Base-by-base conservation (phyloP, 495 filamentous ascomycete genomes). In the Talaromyces stipitatus region DNA sequence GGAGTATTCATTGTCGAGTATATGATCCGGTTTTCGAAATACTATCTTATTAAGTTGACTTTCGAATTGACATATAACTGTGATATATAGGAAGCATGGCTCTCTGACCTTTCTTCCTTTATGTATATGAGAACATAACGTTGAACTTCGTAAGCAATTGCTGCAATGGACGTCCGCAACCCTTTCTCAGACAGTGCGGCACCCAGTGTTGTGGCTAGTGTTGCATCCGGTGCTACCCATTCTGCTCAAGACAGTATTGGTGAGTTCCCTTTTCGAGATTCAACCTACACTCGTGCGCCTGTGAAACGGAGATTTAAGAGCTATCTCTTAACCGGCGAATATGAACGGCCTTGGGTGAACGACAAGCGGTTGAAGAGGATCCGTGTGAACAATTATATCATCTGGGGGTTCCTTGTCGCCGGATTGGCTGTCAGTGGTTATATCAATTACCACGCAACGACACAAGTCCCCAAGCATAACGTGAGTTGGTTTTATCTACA, bases 271-370 rank as follows among this genome's bases (percentile, higher is more conserved):
- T 16, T 29, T 30, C 54, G 54, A 50, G 23, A 57, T 48, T 27
- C 51, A 2, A 41, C 51, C 32, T 38, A 33, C 14, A 24, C 23
- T 57, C 55, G 45, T 32, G 41, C 55, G 4, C 45, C 45, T 32
- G n/a, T 50, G 18, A 57, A 57, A 33, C 55, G 55, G 18, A 57
- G 45, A 20, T 73, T 72, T 58, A 66, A 61, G 61, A 66, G 63
- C 45, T 71, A 66, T 55, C 63, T 69, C n/a, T 57, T 72, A 28
- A 57, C 54, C 27, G 69, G 69, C 8, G 64, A 64, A 29, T 75
- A 71, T 54, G 72, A 72, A 59, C 67, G 71, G 56, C 70, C 70
- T 43, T 73, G 69, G 69, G 50, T 68, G 1, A 50, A 58, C 2
- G 67, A 70, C 23, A 62, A 61, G 38, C 54, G 62, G 16, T 57